phyloP scores from a whole-genome alignment of 2,329 filamentous ascomycete species.

The Parascedosporium putredinis region DNA sequence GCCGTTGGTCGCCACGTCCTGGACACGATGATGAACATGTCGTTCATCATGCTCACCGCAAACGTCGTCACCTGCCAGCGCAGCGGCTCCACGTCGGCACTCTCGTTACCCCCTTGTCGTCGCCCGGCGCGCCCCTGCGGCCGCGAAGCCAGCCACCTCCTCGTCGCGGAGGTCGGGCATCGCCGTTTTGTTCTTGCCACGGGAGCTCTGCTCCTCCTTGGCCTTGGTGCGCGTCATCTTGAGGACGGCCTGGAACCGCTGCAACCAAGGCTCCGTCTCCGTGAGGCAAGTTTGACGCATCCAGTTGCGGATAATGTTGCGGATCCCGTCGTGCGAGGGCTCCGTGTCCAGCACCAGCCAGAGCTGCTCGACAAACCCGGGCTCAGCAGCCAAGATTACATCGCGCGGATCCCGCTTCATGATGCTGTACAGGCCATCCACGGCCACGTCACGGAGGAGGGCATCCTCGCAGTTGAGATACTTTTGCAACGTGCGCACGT shows the following conservation, averaged over 20 bases:
- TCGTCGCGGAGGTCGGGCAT: slow-evolving; percentile 84
- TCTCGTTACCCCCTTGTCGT: slow-evolving; percentile 38
- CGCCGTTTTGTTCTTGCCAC: slow-evolving; percentile 30
- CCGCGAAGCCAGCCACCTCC: slow-evolving; percentile 90
- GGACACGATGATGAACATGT: slow-evolving; percentile 67
- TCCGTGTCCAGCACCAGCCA: slow-evolving; percentile 79
- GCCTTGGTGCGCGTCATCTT: slow-evolving; percentile 71
- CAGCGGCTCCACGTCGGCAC: slow-evolving; percentile 60
- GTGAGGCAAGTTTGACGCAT: slow-evolving; percentile 75
- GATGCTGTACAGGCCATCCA: slow-evolving; percentile 83
- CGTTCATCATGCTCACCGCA: slow-evolving; percentile 78
- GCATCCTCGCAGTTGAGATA: slow-evolving; percentile 61
- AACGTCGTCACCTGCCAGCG: slow-evolving; percentile 95
- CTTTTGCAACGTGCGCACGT: slow-evolving; percentile 72
- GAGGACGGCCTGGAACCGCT: slow-evolving; percentile 77
- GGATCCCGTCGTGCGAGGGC: slow-evolving; percentile 69
- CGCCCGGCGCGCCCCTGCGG: slow-evolving; percentile 53
- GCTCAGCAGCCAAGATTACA: slow-evolving; percentile 64
- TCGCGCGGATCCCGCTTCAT: slow-evolving; percentile 88
- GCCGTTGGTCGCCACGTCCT: slow-evolving; percentile 60
- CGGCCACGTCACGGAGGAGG: slow-evolving; percentile 65
- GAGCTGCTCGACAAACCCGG: slow-evolving; percentile 77
- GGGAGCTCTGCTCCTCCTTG: slow-evolving; percentile 34
- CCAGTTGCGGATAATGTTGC: slow-evolving; percentile 86
- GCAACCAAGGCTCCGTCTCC: slow-evolving; percentile 77